Evolutionary conservation across 2,329 filamentous ascomycete species (phyloP).

Genomic region (Stenocarpella maydis): DNA sequence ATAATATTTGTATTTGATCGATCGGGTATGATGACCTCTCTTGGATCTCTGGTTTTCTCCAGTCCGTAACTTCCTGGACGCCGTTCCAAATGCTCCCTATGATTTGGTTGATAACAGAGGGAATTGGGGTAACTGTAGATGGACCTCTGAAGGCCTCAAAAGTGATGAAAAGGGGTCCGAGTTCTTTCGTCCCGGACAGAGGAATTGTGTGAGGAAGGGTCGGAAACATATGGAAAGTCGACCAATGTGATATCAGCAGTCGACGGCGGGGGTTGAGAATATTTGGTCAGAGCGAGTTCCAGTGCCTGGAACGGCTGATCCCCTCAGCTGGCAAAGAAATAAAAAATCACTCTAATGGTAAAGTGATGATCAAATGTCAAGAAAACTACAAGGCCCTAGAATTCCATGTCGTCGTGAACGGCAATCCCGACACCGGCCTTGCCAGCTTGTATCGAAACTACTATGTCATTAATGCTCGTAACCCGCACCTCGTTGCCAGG

Average conservation of each 20-base stretch:
- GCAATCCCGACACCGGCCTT: slow-evolving; percentile 28
- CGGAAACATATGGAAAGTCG: slow-evolving; percentile 17
- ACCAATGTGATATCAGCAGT: slow-evolving; percentile 18
- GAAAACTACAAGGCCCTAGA: slow-evolving; percentile 32
- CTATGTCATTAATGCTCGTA: slow-evolving; percentile 52
- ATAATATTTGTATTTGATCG: slow-evolving; percentile 34
- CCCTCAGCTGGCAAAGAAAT: slow-evolving; percentile 24
- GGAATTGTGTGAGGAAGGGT: slow-evolving; percentile 3
- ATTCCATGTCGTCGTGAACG: slow-evolving; percentile 36
- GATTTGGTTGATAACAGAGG: slow-evolving; percentile 32
- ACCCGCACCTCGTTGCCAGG: slow-evolving; percentile 65
- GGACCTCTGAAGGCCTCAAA: slow-evolving; percentile 7
- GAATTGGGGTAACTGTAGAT: slow-evolving; percentile 23
- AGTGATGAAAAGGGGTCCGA: slow-evolving; percentile 14
- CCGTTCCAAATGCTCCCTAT: slow-evolving; percentile 35
- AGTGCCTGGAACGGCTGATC: slow-evolving; percentile 17
- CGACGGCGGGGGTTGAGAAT: neutral
- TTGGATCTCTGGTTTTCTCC: slow-evolving; percentile 21
- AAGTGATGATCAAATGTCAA: slow-evolving; percentile 34
- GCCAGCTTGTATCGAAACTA: slow-evolving; percentile 28
- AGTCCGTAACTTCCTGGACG: slow-evolving; percentile 32
- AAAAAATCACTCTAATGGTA: slow-evolving; percentile 29
- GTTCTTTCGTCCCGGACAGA: neutral
- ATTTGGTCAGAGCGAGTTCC: slow-evolving; percentile 17
- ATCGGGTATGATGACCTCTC: slow-evolving; percentile 22